Evolutionary conservation across 352 stramenopile genomes (phyloP).

Genomic region (Phytophthora ohioensis): DNA sequence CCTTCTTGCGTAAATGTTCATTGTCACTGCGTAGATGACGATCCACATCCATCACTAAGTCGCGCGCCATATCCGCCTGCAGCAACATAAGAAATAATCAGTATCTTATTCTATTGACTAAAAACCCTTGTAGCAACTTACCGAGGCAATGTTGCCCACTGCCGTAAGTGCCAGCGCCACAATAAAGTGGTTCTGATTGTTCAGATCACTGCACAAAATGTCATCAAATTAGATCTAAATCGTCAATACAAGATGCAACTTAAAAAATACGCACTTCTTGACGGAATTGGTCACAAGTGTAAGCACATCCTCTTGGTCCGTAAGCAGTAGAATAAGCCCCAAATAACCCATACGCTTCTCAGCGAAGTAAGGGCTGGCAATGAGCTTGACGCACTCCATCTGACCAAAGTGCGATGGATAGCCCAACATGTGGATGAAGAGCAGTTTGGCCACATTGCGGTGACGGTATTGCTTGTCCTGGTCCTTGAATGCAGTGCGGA

Average conservation of each 20-base stretch:
- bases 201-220: slow-evolving; percentile 84
- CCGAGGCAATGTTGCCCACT: slow-evolving; percentile 98
- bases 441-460: slow-evolving; percentile 99
- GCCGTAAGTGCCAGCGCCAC: slow-evolving; percentile 96
- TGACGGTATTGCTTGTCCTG: slow-evolving; percentile 97
- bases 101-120: background rate
- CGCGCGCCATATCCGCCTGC: slow-evolving; percentile 97
- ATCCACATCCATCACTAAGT: slow-evolving; percentile 98
- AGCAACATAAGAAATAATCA: slow-evolving; percentile 7
- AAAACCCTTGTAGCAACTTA: slow-evolving; percentile 27
- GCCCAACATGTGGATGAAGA: slow-evolving; percentile 99
- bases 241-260: background rate
- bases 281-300: slow-evolving; percentile 99
- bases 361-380: slow-evolving; percentile 98
- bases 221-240: slow-evolving; percentile 4
- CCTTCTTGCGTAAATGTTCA: slow-evolving; percentile 98
- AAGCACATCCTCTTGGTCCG: slow-evolving; percentile 99
- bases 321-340: slow-evolving; percentile 97
- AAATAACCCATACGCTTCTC: slow-evolving; percentile 99
- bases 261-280: slow-evolving; percentile 87
- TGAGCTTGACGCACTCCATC: slow-evolving; percentile 99
- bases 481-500: slow-evolving; percentile 99
- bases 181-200: slow-evolving; percentile 96
- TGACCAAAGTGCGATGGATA: slow-evolving; percentile 99
- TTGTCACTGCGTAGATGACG: slow-evolving; percentile 93